Base-by-base conservation (phyloP, 2,329 filamentous ascomycete species). In the Diplodia seriata region DNA sequence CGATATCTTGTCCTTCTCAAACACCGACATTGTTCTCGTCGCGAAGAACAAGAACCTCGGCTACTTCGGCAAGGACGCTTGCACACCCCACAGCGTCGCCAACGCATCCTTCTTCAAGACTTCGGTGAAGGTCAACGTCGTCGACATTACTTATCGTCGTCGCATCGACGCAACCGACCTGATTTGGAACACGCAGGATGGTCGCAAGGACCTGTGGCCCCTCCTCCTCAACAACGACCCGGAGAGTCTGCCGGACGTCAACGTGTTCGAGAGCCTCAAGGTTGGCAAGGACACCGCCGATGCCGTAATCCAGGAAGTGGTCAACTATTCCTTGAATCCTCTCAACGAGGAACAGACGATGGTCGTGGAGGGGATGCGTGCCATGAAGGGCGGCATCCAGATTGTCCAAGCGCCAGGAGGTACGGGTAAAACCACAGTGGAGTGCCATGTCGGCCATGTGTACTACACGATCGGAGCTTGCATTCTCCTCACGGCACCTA, bases 1-100 rank as follows among this genome's bases (percentile, higher is more conserved):
- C 29, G 50, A 53, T 29, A 11, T 56, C 2, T 20, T 56, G 26
- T 5, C 2, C 9, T 38, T 56, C 29, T 31, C 29, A 3, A 18
- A 36, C 5, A 56, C 54, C 9, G 50, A 53, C 8, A 7, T 56
- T 12, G 6, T 36, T 4, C 26, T 56, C 12, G 26, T 56, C 6
- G 29, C 29, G 14, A 56, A 56, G 33, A 36, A 36, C 54, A 56
- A 36, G 54, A n/a, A 33, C 18, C 31, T 56, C 18, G 26, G 54
- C 3, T 56, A 56, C n/a, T 56, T 56, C 15, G 29, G 33, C 3
- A 20, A 5, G 29, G 29, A 33, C 29, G 54, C 54, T 8, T 26
- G 15, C 1, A 20, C 12, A 9, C 33, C 29, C 0, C 14, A 12
- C 8, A 5, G 6, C 3, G 2, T 36, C 23, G 54, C 50, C 18